Percentiles rank a stretch among this genome's conserved stretches.
These are phyloP conservation scores for Nicotiana sylvestris DNA, from an alignment of 257 asterid genomes.

Conservation along the genomic window DNA sequence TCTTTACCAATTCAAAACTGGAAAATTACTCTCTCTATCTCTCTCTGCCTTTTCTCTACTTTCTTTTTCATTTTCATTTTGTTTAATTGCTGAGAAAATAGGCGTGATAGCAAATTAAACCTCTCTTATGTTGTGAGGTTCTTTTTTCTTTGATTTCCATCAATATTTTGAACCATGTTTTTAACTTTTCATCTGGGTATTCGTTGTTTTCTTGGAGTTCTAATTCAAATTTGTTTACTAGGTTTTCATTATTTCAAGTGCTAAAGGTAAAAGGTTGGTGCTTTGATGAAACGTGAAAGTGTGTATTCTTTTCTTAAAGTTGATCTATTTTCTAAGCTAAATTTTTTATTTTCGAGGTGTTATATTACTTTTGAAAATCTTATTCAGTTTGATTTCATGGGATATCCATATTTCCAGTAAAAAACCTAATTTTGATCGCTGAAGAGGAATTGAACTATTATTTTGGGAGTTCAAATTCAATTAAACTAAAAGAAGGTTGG, in stretches of 20 bases:
- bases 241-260: neutral
- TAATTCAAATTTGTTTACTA: neutral
- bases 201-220: no score
- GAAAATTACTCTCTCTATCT: slow-evolving; percentile 40
- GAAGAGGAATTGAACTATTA: neutral
- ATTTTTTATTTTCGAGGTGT: neutral
- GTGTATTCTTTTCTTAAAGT: neutral
- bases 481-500: no score
- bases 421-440: neutral
- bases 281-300: neutral
- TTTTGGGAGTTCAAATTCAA: neutral
- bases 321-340: neutral
- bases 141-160: neutral
- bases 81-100: neutral
- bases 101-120: neutral
- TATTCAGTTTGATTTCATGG: neutral
- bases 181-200: neutral
- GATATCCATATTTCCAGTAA: neutral
- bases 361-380: neutral
- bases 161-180: neutral
- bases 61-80: neutral
- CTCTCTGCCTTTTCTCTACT: no score
- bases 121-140: neutral
- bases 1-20: no score
- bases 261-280: neutral